Base-by-base conservation (phyloP, 805 yeast genomes). In the Hanseniaspora occidentalis region DNA sequence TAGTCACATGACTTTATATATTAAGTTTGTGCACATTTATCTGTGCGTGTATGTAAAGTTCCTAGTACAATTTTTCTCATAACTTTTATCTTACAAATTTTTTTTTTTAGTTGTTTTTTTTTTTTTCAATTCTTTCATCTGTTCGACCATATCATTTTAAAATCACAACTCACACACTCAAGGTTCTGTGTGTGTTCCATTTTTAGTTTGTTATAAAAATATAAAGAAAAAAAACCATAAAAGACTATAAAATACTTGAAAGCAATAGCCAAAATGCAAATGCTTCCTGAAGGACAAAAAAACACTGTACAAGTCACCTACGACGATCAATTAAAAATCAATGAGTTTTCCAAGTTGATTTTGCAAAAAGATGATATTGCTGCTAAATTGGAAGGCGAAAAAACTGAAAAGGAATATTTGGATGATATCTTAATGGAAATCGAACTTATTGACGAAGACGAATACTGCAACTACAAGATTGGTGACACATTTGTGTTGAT, bases 241-340 rank as follows among this genome's bases (percentile, higher is more conserved):
- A 29, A 29, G n/a, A n/a, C 8, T 10, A 29, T 29, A 11, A 29
- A 29, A 29, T 6, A 29, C 7, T 20, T 16, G 3, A 29, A n/a
- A 33, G 19, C n/a, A 18, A 40, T 36, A 38, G 31, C 39, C 5
- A 25, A 26, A 38, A 49, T 56, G 56, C 55, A 54, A 43, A 35
- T 58, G 44, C 50, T 66, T 24, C 70, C 71, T 7, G 66, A 65
- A 45, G 71, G 71, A 1, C 56, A 64, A 46, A 52, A 56, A 45
- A 66, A 66, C 43, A 59, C 53, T 36, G 58, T 57, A 5, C 62
- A 62, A 44, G 71, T 66, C 5, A 54, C 62, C 5, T 57, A 54
- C 33, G 84, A 74, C 43, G 97, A 89, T 57, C 98, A 89, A 63
- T 78, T 82, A 55, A 75, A 75, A 54, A 89, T 89, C 65, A 92